Percentiles rank a stretch among this genome's conserved stretches.
These are phyloP conservation scores for Lumnitzera littorea DNA, from an alignment of 345 rosid genomes.

Conservation along the genomic window DNA sequence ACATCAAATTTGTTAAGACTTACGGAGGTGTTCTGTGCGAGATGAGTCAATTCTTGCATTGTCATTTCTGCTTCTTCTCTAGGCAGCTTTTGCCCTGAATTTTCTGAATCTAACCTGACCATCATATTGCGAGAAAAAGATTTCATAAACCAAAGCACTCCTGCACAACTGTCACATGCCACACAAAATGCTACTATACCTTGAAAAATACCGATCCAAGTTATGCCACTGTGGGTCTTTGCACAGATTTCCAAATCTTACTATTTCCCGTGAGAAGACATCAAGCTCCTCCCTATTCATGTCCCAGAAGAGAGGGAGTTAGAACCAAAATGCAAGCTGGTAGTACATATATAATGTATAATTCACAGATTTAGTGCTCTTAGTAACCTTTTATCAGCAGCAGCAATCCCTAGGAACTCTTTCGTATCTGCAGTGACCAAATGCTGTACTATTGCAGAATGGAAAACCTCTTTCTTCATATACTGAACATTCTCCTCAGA, in stretches of 20 bases:
- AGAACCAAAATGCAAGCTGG: not conserved
- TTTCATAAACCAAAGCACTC: constrained; percentile 1
- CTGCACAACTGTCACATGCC: no score
- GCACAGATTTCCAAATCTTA: constrained; percentile 83
- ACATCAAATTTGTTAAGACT: constrained; percentile 12
- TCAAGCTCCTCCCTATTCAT: constrained; percentile 72
- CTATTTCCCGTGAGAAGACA: constrained; percentile 70
- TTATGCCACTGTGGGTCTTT: constrained; percentile 96
- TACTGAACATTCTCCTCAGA: constrained; percentile 56
- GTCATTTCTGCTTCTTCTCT: constrained; percentile 55
- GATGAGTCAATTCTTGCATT: constrained; percentile 60
- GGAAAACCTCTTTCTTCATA: constrained; percentile 59
- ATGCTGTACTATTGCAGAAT: constrained; percentile 60
- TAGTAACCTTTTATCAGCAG: constrained; percentile 78
- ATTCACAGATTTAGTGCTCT: no score
- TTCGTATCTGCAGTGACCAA: constrained; percentile 60
- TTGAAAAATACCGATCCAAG: constrained; percentile 66
- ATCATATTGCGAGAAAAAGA: not conserved
- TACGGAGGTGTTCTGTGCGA: constrained; percentile 82
- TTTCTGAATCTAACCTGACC: constrained; percentile 58
- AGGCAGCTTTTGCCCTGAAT: constrained; percentile 23
- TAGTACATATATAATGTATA: not conserved
- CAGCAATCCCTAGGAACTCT: constrained; percentile 77
- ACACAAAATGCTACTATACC: constrained; percentile 17
- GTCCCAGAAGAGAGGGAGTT: not conserved